Conservation (phyloP, 345 rosid genomes). For the Murraya koenigii region DNA sequence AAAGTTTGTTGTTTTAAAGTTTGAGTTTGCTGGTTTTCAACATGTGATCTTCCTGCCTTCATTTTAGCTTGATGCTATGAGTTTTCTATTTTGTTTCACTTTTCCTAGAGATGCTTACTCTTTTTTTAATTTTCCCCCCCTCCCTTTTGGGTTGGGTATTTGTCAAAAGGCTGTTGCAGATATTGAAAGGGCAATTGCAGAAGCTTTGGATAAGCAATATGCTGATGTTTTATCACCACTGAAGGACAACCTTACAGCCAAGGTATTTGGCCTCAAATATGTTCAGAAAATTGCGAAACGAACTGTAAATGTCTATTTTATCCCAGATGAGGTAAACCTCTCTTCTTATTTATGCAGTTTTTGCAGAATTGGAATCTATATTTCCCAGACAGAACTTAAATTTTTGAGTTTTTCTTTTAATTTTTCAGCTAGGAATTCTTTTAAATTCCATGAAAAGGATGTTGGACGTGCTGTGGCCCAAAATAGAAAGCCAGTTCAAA, state of each 20-base stretch:
- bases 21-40: not conserved
- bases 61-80: not conserved
- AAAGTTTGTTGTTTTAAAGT: not conserved
- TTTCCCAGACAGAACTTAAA: slow-evolving; percentile 2
- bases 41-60: not conserved
- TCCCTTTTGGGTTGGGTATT: not conserved
- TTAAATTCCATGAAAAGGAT: slow-evolving; percentile 92
- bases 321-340: slow-evolving; percentile 73
- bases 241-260: slow-evolving; percentile 66
- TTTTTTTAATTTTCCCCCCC: not conserved
- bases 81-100: slow-evolving; percentile 3
- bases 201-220: slow-evolving; percentile 84
- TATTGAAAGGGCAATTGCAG: slow-evolving; percentile 75
- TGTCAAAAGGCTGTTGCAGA: slow-evolving; percentile 77
- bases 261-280: slow-evolving; percentile 77
- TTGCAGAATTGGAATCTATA: not conserved
- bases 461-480: slow-evolving; percentile 67
- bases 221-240: slow-evolving; percentile 77
- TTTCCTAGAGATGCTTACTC: not conserved
- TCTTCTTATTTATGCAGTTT: slow-evolving; percentile 4
- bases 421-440: slow-evolving; percentile 74
- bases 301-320: slow-evolving; percentile 53
- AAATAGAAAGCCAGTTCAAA: slow-evolving; percentile 70
- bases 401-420: not conserved
- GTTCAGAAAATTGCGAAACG: slow-evolving; percentile 84